Evolutionary conservation across 345 rosid species (phyloP).

Genomic region (Viola odorata): DNA sequence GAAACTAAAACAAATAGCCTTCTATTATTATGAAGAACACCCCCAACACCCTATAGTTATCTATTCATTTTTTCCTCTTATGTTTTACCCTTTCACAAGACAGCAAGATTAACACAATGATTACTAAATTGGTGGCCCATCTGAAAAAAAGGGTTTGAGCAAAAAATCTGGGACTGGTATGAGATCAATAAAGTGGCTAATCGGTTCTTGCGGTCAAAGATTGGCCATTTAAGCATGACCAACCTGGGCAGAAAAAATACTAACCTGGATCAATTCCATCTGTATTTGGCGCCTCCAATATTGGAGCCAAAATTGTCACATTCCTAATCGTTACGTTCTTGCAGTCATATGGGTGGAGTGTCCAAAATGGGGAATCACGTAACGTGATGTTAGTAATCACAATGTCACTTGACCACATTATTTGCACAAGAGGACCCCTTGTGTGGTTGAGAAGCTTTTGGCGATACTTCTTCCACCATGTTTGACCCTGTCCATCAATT

Average conservation of each 20-base stretch:
- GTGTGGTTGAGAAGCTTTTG: slow-evolving; percentile 93
- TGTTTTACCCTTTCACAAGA: not conserved
- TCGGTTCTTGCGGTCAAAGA: not conserved
- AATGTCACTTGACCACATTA: slow-evolving; percentile 93
- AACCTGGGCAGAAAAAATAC: slow-evolving; percentile 14
- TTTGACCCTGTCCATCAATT: slow-evolving; percentile 88
- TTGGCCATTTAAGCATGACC: not conserved
- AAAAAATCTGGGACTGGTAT: not conserved
- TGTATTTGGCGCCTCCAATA: slow-evolving; percentile 81
- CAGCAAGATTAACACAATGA: no score
- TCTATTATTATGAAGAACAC: not conserved
- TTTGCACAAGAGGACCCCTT: slow-evolving; percentile 91
- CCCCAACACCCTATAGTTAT: not conserved
- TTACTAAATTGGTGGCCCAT: no score
- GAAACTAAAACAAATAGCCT: not conserved
- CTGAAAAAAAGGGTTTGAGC: no score
- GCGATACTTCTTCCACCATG: slow-evolving; percentile 95
- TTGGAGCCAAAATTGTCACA: slow-evolving; percentile 81
- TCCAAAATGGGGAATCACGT: slow-evolving; percentile 96
- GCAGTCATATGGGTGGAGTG: slow-evolving; percentile 97
- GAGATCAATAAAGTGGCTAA: not conserved
- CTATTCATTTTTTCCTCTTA: not conserved
- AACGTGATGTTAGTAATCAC: slow-evolving; percentile 68
- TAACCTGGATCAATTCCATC: slow-evolving; percentile 98
- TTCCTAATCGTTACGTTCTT: slow-evolving; percentile 68